These are phyloP conservation scores for Fusarium mexicanum DNA, from an alignment of 2,329 filamentous ascomycete species.

Conservation along the genomic window DNA sequence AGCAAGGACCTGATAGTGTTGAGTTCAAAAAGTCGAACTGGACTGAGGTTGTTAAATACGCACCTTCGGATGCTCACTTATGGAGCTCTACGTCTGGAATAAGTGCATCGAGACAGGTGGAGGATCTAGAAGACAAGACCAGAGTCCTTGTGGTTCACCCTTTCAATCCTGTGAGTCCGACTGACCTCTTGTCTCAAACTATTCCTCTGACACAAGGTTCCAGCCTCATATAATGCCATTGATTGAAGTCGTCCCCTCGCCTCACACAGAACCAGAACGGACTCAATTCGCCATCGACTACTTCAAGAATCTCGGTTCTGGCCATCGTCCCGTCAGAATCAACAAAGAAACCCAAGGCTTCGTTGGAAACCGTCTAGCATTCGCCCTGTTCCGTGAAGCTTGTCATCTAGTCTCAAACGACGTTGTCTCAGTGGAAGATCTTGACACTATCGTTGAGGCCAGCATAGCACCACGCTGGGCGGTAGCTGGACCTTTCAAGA, in stretches of 20 bases:
- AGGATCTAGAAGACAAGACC: slow-evolving; percentile 15
- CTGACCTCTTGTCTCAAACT: accelerated
- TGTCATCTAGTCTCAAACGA: slow-evolving; percentile 18
- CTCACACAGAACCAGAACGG: background rate
- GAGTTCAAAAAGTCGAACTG: slow-evolving; percentile 34
- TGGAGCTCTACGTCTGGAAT: slow-evolving; percentile 36
- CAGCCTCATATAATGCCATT: slow-evolving; percentile 37
- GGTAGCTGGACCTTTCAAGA: slow-evolving; percentile 34
- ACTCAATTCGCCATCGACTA: slow-evolving; percentile 25
- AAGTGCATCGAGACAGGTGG: slow-evolving; percentile 21
- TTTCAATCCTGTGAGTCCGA: slow-evolving; percentile 17
- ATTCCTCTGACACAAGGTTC: background rate
- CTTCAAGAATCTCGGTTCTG: slow-evolving; percentile 18
- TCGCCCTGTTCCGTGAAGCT: slow-evolving; percentile 28
- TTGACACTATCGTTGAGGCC: slow-evolving; percentile 43
- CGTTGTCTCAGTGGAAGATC: slow-evolving; percentile 41
- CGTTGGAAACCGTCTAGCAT: slow-evolving; percentile 27
- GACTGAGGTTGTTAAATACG: slow-evolving; percentile 4
- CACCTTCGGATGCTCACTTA: background rate
- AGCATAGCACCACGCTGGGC: slow-evolving; percentile 39
- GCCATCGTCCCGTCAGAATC: slow-evolving; percentile 26
- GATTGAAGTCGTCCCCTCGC: slow-evolving; percentile 30
- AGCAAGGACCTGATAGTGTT: slow-evolving; percentile 33
- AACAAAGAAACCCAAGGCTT: slow-evolving; percentile 35
- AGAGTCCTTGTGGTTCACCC: slow-evolving; percentile 32